Base-by-base conservation (phyloP, 495 filamentous ascomycete genomes). In the Xylaria venustula region DNA sequence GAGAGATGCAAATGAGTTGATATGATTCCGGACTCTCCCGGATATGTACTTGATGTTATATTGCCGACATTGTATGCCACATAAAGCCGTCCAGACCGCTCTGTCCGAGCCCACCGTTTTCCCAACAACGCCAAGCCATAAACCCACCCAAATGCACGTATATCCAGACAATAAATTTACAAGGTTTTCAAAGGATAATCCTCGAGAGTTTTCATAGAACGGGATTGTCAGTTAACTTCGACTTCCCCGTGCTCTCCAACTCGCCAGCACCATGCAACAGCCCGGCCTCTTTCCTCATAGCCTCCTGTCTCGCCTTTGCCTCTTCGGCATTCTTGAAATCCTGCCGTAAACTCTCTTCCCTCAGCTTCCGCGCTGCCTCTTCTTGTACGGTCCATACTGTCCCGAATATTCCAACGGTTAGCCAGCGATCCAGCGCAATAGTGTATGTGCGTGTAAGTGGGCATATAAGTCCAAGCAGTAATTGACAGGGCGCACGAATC, bases 321-420 rank as follows among this genome's bases (percentile, higher is more conserved):
- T 88, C 88, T 42, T 83, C 81, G 19, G 75, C 74, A 17, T 78
- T 34, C 36, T 72, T 71, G 55, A 81, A 75, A 57, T 84, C 80
- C 45, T 85, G 75, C 50, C 84, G 81, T 56, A 80, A 69, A 65
- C 64, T 71, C 3, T 79, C 77, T 53, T 85, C 79, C 34, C 82
- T 81, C 64, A 77, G 77, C 25, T 77, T 79, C 66, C 79, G 81
- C 62, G 78, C 76, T 25, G 85, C 85, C 71, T 87, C 88, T 34
- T 86, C 82, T 15, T 89, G 87, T 2, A 88, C 90, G 60, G 79
- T 71, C 90, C 90, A 93, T 70, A 93, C 88, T 78, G 46, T 19
- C 20, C n/a, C n/a, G n/a, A 26, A 26, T 20, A 51, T 45, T 30
- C 14, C 8, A n/a, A 9, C 26, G 4, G 42, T 47, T 54, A 68